A percentile compares a stretch with the other conserved stretches of the same genome.
Conservation (phyloP, 2,329 filamentous ascomycete species). For the Monosporascus sp. region DNA sequence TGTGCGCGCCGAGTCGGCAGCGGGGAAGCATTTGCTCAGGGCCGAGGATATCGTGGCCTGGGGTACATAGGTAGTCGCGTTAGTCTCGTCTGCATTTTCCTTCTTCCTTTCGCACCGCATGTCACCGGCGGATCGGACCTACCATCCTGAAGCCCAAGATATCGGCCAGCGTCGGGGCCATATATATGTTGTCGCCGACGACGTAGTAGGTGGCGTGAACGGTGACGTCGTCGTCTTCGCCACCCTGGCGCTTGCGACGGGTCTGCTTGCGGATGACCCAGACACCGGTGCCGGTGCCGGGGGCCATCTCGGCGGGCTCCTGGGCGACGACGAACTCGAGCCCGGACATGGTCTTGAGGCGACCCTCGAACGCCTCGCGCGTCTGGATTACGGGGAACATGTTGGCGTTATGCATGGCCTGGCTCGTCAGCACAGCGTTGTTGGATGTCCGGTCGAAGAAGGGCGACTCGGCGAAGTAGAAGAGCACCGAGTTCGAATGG, state of each 20-base stretch:
- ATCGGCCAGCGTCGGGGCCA: slow-evolving; percentile 58
- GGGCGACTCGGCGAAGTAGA: slow-evolving; percentile 63
- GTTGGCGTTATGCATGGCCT: slow-evolving; percentile 56
- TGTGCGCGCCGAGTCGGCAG: slow-evolving; percentile 44
- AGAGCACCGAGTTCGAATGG: slow-evolving; percentile 61
- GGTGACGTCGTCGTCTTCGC: slow-evolving; percentile 53
- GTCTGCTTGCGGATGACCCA: slow-evolving; percentile 69
- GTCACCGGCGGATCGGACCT: slow-evolving; percentile 15
- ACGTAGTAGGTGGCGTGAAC: slow-evolving; percentile 60
- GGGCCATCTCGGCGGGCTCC: slow-evolving; percentile 58
- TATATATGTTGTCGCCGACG: slow-evolving; percentile 62
- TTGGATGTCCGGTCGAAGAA: slow-evolving; percentile 66
- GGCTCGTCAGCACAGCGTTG: slow-evolving; percentile 58
- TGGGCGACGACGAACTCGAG: slow-evolving; percentile 64
- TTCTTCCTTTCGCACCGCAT: too few relatives aligned
- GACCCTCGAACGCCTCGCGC: slow-evolving; percentile 59
- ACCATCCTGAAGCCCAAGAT: slow-evolving; percentile 57
- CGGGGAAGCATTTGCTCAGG: slow-evolving; percentile 48
- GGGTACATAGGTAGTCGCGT: background rate
- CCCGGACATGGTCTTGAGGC: slow-evolving; percentile 59
- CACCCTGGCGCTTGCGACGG: slow-evolving; percentile 49
- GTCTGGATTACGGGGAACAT: slow-evolving; percentile 56
- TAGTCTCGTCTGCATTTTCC: slow-evolving; percentile 1
- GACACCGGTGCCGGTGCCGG: slow-evolving; percentile 57
- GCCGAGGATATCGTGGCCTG: slow-evolving; percentile 52